Percentiles rank a stretch among this genome's conserved stretches.
Conservation (phyloP, 228 moss, liverwort and hornwort species). For the Sphagnum fallax region DNA sequence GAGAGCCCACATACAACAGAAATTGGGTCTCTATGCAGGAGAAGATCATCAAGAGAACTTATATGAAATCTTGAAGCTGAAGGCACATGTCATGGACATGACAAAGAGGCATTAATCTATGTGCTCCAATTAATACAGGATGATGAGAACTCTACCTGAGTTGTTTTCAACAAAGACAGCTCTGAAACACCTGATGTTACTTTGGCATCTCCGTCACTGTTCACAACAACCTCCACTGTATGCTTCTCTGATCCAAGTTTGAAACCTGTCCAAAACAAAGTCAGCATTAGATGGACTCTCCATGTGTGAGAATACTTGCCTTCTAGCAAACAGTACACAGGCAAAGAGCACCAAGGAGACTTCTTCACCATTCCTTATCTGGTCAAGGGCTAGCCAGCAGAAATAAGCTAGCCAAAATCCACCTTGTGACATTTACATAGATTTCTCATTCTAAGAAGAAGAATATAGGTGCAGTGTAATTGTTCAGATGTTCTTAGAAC, state of each 20-base stretch:
- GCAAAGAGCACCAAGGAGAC: background rate
- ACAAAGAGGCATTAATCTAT: too few relatives aligned
- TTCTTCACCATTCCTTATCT: background rate
- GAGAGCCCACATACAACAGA: background rate
- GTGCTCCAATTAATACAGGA: too few relatives aligned
- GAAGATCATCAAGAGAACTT: background rate
- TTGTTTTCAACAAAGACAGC: conserved; percentile 71
- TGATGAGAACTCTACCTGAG: conserved; percentile 44
- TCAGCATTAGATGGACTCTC: background rate
- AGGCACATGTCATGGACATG: background rate
- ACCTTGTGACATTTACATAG: too few relatives aligned
- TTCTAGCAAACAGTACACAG: background rate
- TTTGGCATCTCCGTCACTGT: conserved; percentile 43
- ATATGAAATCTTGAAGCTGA: background rate
- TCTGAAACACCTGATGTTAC: conserved; percentile 72
- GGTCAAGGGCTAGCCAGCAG: too few relatives aligned
- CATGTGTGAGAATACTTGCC: background rate
- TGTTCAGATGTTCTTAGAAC: too few relatives aligned
- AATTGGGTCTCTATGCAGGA: background rate
- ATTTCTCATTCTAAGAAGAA: too few relatives aligned
- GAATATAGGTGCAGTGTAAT: too few relatives aligned
- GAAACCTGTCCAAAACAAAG: conserved; percentile 49
- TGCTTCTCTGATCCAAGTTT: conserved; percentile 75
- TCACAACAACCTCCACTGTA: conserved; percentile 50
- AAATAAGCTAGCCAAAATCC: too few relatives aligned